Percentiles rank a stretch among this genome's conserved stretches.
These are phyloP conservation scores for Colletotrichum camelliae DNA, from an alignment of 2,329 filamentous ascomycete species.

Conservation along the genomic window DNA sequence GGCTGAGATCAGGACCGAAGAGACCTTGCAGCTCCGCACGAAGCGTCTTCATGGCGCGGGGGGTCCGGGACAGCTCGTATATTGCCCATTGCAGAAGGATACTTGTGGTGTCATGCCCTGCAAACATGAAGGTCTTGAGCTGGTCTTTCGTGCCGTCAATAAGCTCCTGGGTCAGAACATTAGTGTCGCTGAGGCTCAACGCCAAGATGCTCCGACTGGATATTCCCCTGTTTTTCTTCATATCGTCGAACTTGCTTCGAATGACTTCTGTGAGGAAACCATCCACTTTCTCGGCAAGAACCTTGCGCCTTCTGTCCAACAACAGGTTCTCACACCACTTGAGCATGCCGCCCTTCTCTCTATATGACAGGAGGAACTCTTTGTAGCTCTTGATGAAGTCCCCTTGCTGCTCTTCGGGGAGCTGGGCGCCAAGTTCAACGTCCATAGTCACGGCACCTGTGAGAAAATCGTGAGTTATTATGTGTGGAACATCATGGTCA, in stretches of 20 bases:
- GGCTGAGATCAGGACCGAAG: constrained; percentile 35
- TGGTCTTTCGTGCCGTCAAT: constrained; percentile 38
- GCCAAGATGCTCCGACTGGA: constrained; percentile 36
- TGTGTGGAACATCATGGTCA: accelerated
- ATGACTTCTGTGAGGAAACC: constrained; percentile 28
- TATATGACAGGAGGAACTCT: constrained; percentile 28
- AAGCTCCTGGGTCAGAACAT: constrained; percentile 30
- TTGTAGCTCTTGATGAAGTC: constrained; percentile 35
- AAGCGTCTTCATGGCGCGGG: constrained; percentile 31
- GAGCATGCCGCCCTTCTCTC: constrained; percentile 19
- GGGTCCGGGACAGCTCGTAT: constrained; percentile 39
- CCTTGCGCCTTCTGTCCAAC: constrained; percentile 21
- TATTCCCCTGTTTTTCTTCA: background rate
- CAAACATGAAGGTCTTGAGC: constrained; percentile 44
- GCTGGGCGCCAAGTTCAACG: constrained; percentile 37
- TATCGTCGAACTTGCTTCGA: constrained; percentile 25
- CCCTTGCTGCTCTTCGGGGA: constrained; percentile 24
- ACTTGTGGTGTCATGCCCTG: constrained; percentile 46
- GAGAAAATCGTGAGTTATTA: background rate
- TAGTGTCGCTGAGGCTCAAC: constrained; percentile 34
- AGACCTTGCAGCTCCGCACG: constrained; percentile 39
- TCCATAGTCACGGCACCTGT: constrained; percentile 37
- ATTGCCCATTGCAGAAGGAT: constrained; percentile 40
- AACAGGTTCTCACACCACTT: constrained; percentile 27
- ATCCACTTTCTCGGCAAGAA: constrained; percentile 27